A percentile compares a stretch with the other conserved stretches of the same genome.
Evolutionary conservation across 2,329 filamentous ascomycete genomes (phyloP).

Genomic region (Diaporthe sp.): DNA sequence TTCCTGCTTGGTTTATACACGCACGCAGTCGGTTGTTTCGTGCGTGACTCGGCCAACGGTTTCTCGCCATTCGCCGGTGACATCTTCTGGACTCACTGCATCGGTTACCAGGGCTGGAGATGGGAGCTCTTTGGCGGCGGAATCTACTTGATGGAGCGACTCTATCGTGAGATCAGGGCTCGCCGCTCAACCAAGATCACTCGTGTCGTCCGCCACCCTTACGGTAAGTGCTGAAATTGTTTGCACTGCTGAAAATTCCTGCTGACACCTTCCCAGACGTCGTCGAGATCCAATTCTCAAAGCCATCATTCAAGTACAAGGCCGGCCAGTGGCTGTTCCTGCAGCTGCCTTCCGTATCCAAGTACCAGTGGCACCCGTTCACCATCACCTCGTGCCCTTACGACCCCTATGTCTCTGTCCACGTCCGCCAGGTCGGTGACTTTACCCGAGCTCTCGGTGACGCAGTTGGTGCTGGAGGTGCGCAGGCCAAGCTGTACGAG

Average conservation of each 20-base stretch:
- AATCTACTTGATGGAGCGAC: slow-evolving; percentile 86
- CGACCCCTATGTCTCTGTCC: slow-evolving; percentile 93
- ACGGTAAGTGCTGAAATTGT: slow-evolving; percentile 69
- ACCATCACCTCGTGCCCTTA: slow-evolving; percentile 99
- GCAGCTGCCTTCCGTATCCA: slow-evolving; percentile 89
- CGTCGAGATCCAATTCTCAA: slow-evolving; percentile 96
- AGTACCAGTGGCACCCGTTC: slow-evolving; percentile 97
- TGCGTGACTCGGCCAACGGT: slow-evolving; percentile 80
- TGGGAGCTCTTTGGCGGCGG: slow-evolving; percentile 93
- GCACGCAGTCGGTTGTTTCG: slow-evolving; percentile 95
- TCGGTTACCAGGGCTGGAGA: slow-evolving; percentile 96
- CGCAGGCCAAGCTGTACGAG: slow-evolving; percentile 91
- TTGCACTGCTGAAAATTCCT: slow-evolving; percentile 36
- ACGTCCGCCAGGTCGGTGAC: slow-evolving; percentile 96
- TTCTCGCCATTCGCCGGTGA: slow-evolving; percentile 88
- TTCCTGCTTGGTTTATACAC: slow-evolving; percentile 96
- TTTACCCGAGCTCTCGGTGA: slow-evolving; percentile 96
- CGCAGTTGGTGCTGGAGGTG: slow-evolving; percentile 89
- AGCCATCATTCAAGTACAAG: slow-evolving; percentile 98
- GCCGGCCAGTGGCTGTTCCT: slow-evolving; percentile 98
- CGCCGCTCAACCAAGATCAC: slow-evolving; percentile 89
- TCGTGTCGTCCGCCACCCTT: slow-evolving; percentile 94
- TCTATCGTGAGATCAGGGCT: slow-evolving; percentile 91
- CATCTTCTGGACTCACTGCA: slow-evolving; percentile 89
- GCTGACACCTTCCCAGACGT: slow-evolving; percentile 71